Conservation (phyloP, 176 grass and related monocot species). For the Musa troglodytarum region DNA sequence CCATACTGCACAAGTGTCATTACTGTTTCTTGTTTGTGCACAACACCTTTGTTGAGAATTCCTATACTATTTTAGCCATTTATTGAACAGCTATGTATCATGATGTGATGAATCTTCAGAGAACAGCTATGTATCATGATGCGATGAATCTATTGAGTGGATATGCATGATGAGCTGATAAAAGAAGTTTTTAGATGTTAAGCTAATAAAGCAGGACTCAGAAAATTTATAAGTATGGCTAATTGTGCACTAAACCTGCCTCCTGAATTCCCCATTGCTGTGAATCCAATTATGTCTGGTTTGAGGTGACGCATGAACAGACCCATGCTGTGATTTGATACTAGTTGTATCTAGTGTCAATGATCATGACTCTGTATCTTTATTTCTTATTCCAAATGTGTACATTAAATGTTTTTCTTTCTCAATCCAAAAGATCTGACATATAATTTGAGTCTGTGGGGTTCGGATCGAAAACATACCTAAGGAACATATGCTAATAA, state of each 20-base stretch:
- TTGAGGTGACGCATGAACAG: background rate
- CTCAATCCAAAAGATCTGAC: background rate
- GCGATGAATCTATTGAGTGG: background rate
- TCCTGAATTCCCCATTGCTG: background rate
- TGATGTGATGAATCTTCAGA: background rate
- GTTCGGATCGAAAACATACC: background rate
- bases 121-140: too few species aligned
- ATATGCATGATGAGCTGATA: background rate
- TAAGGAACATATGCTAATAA: background rate
- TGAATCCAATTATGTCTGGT: background rate
- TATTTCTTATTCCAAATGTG: background rate
- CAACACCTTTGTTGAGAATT: too few species aligned
- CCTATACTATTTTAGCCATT: too few species aligned
- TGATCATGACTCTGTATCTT: background rate
- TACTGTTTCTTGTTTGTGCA: too few species aligned
- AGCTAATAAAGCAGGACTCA: background rate
- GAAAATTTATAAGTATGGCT: background rate
- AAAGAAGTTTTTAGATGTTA: too few species aligned
- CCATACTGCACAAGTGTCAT: too few species aligned
- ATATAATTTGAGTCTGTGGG: background rate
- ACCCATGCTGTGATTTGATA: background rate
- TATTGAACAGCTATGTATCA: background rate
- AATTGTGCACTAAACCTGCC: background rate
- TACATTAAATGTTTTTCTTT: background rate
- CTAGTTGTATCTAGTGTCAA: background rate